Base-by-base conservation (phyloP, 768 basidiomycete genomes). In the Mycena galopus region DNA sequence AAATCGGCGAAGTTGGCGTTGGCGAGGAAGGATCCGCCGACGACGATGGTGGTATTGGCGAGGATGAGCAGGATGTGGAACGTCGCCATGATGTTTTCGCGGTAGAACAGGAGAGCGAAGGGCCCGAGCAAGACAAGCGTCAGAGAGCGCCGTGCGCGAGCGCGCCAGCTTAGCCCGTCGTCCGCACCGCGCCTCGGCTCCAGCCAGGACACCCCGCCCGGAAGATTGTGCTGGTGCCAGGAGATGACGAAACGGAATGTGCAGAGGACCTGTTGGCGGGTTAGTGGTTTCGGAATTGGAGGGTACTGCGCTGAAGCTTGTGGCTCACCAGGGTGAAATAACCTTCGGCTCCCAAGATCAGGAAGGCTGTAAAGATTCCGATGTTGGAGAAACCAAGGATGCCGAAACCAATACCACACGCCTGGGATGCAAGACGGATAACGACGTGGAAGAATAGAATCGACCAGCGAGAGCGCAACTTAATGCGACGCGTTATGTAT, bases 221-320 rank as follows among this genome's bases (percentile, higher is more conserved):
- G 42, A 19, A 70, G 55, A 11, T 70, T 70, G 42, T 70, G 69
- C 32, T 64, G 62, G 55, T 70, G 69, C 69, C 69, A 70, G 30
- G 69, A 70, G 12, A 70, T 57, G 30, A 70, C 32, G 33, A 70
- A 70, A 16, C 62, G 61, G 32, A 70, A 70, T 8, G 69, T 21
- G 32, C 68, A 70, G 30, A 70, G 61, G 6, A 64, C 69, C 61
- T 70, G 21, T 16, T 35, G 14, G 39, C 39, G 39, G 16, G 14
- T 39, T 25, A 29, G 23, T 60, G 2, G 21, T 8, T 7, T 30
- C 6, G 21, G 57, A 35, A 23, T 19, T 12, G 57, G 8, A 7
- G 5, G 27, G n/a, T n/a, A n/a, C n/a, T n/a, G n/a, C n/a, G n/a
- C n/a, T 0, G 12, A 16, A n/a, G 37, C 30, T 11, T 8, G 19